phyloP scores from a whole-genome alignment of 2,329 filamentous ascomycete genomes.

The Cladosporium phlei region DNA sequence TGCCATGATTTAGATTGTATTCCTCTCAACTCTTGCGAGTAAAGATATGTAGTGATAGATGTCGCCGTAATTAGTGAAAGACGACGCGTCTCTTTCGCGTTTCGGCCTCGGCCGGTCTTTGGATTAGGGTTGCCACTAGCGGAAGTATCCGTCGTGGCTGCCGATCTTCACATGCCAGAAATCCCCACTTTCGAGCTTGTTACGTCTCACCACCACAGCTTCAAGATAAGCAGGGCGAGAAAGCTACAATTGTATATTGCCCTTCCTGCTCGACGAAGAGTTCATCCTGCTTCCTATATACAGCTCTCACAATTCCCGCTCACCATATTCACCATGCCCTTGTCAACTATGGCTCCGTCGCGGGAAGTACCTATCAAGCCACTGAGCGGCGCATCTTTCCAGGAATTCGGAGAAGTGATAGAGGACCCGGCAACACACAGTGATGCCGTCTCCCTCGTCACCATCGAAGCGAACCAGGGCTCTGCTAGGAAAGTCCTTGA shows the following conservation, averaged over 20 bases:
- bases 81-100: background rate
- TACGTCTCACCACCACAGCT: conserved; percentile 1
- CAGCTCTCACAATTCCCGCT: background rate
- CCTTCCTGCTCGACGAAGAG: too few species aligned
- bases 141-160: background rate
- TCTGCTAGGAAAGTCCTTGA: conserved; percentile 81
- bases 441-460: conserved; percentile 37
- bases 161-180: conserved; percentile 12
- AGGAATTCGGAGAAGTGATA: conserved; percentile 77
- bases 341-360: conserved; percentile 35
- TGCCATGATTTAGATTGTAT: background rate
- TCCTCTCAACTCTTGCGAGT: background rate
- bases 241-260: conserved; percentile 9
- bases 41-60: background rate
- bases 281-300: too few species aligned
- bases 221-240: conserved; percentile 7
- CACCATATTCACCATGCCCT: conserved; percentile 27
- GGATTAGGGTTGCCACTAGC: background rate
- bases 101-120: background rate
- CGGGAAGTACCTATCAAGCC: conserved; percentile 50
- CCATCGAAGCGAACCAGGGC: conserved; percentile 69
- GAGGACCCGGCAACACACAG: conserved; percentile 56
- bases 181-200: conserved; percentile 1
- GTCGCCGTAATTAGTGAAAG: background rate
- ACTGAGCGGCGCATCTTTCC: conserved; percentile 65